Conservation (phyloP, 2,329 filamentous ascomycete genomes). For the Pseudocercospora eumusae region DNA sequence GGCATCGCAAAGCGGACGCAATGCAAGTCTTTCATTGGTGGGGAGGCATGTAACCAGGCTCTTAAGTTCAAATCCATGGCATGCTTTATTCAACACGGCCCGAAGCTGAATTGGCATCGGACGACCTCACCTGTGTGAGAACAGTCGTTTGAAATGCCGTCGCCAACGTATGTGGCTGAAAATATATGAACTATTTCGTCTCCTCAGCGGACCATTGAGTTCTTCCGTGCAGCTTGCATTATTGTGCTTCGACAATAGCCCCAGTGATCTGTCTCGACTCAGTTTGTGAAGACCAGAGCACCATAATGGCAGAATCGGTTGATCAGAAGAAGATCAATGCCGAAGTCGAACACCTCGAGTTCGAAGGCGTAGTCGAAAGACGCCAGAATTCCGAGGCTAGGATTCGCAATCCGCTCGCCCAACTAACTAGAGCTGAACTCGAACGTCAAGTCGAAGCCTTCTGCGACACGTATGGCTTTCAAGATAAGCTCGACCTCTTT, state of each 20-base stretch:
- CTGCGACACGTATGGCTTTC: conserved; percentile 22
- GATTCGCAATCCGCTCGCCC: conserved; percentile 21
- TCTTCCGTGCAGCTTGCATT: background rate
- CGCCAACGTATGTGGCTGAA: conserved; percentile 1
- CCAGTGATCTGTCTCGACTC: background rate
- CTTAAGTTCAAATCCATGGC: conserved; percentile 7
- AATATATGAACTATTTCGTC: background rate
- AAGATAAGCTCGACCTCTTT: conserved; percentile 51
- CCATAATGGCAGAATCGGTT: background rate
- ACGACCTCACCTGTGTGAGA: background rate
- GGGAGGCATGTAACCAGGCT: background rate
- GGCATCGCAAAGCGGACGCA: background rate
- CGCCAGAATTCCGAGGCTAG: conserved; percentile 14
- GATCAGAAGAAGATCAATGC: conserved; percentile 14
- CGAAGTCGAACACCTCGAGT: conserved; percentile 21
- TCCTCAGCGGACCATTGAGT: background rate
- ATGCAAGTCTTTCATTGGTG: background rate
- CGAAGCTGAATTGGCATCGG: conserved; percentile 2
- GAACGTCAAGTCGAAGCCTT: conserved; percentile 20
- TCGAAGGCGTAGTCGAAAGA: background rate
- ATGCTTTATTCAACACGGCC: background rate
- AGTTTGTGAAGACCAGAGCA: background rate
- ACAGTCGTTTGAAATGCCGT: conserved; percentile 1
- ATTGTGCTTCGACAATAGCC: background rate
- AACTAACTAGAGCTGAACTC: conserved; percentile 18